These are phyloP conservation scores for Teratosphaeria destructans DNA, from an alignment of 2,329 filamentous ascomycete genomes.

Conservation along the genomic window DNA sequence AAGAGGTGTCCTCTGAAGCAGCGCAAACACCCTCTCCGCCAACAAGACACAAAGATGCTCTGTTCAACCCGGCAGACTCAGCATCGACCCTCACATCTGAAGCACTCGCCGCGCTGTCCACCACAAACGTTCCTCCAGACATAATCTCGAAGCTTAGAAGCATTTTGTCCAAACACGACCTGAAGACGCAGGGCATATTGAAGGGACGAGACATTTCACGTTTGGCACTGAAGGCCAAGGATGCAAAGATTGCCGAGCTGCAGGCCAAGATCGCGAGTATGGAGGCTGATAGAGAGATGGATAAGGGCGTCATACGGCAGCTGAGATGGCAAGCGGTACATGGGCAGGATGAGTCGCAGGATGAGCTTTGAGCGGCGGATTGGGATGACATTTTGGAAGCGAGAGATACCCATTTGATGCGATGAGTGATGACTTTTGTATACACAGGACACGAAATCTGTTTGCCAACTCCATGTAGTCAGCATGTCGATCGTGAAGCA, in stretches of 20 bases:
- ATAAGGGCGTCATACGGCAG: slow-evolving; percentile 28
- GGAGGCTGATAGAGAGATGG: slow-evolving; percentile 45
- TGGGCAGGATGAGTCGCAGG: background rate
- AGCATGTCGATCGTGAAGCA: background rate
- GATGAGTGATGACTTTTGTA: background rate
- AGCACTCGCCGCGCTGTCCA: slow-evolving; percentile 12
- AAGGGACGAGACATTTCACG: slow-evolving; percentile 57
- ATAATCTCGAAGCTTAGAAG: slow-evolving; percentile 28
- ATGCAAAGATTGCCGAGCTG: slow-evolving; percentile 52
- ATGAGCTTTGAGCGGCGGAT: background rate
- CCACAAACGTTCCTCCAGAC: slow-evolving; percentile 11
- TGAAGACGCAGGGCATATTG: slow-evolving; percentile 50
- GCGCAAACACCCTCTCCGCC: background rate
- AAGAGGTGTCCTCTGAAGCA: background rate
- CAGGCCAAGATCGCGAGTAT: slow-evolving; percentile 48
- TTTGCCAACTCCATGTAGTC: background rate
- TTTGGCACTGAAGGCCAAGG: slow-evolving; percentile 51
- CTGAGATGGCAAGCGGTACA: slow-evolving; percentile 21
- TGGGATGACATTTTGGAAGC: background rate
- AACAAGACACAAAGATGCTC: slow-evolving; percentile 15
- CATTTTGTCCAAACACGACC: slow-evolving; percentile 46
- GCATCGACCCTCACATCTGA: slow-evolving; percentile 15
- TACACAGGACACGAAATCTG: background rate
- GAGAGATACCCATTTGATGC: background rate
- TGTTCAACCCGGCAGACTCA: slow-evolving; percentile 15